Evolutionary conservation across 2,329 filamentous ascomycete genomes (phyloP), one percentile per base, ranked within the genome.

Genomic region (Fusarium solani-melongenae): DNA sequence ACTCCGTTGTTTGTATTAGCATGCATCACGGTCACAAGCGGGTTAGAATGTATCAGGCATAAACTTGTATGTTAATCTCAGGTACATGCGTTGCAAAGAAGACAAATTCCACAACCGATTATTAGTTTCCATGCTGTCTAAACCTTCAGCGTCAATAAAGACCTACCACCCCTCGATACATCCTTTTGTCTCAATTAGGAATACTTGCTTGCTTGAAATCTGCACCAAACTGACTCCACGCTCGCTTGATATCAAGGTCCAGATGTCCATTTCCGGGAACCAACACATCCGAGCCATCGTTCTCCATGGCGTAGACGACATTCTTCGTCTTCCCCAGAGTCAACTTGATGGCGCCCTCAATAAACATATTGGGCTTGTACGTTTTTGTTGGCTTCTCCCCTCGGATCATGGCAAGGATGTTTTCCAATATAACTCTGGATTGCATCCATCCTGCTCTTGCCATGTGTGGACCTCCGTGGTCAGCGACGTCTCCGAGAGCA

Each of bases 401-500:
- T 17, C 11, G 46, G 1, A 63, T 57, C 36, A 63, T 27, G 27
- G 38, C 49, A 12, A 57, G 36, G 4, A 63, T 63, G 14, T 63
- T 63, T 20, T 57, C 34, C 31, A 24, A 27, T 3, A 63, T 49
- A 1, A 63, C 17, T n/a, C 15, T 53, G 15, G 61, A 53, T 44
- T 63, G 61, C 14, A 33, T 33, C 49, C 49, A 57, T 22, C 34
- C 61, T 27, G 61, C 39, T 20, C 67, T 58, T 1, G 58, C 67
- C 53, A 63, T 62, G 34, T 63, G 33, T 4, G 53, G 34, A 9
- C 63, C 59, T 17, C 38, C 55, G 9, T 44, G 62, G 14, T 67
- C 58, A 9, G 67, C 63, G 1, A 69, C 59, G 3, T 67, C 67
- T 3, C 67, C 67, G 7, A 66, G 33, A 3, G 67, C 67, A 38